Evolutionary conservation across 164 flowering plant genomes (phyloP), one percentile per base, ranked within the genome.

Genomic region (Echeveria elegans): DNA sequence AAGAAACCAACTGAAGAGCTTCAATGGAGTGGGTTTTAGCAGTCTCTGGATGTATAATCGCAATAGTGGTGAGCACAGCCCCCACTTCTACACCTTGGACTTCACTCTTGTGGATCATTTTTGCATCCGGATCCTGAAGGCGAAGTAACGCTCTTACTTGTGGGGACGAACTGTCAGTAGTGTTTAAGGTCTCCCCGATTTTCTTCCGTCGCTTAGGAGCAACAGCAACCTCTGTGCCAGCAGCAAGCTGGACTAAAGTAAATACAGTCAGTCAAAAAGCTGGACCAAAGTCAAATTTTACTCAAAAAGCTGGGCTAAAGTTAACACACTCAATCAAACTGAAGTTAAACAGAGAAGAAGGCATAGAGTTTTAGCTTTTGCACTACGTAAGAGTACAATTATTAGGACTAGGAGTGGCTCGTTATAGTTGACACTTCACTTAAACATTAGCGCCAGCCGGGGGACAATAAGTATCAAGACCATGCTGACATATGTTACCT

Each of bases 201-300:
- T 72, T 83, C 70, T 78, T 85, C 19, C 99, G 89, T 68, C 84
- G 79, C 80, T 90, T 95, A 63, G 97, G 96, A 71, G 94, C 90
- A 72, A 95, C 97, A 32, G 89, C 88, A 70, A 95, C 97, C 85
- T 95, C 97, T 76, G 91, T 83, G 74, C 96, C 97, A 6, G 89
- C 88, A 67, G 88, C 87, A 72, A 95, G 97, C 85, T 87, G 94
- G 72, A 92, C 99, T 95, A 86, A 34, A 62, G 67, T 65, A 68
- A 68, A 78, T n/a, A 31, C 59, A 26, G 67, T 48, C 40, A 52
- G 69, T 76, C 74, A 50, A n/a, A 75, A 72, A 92, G 97, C 85
- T 86, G 92, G 45, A 40, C 11, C 15, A 40, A 12, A 40, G 45
- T 40, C 45, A 34, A 34, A 3, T 34, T 3, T 34, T 3, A 7